These are phyloP conservation scores for Allium cepa DNA, from an alignment of 106 monocot species.

Conservation along the genomic window DNA sequence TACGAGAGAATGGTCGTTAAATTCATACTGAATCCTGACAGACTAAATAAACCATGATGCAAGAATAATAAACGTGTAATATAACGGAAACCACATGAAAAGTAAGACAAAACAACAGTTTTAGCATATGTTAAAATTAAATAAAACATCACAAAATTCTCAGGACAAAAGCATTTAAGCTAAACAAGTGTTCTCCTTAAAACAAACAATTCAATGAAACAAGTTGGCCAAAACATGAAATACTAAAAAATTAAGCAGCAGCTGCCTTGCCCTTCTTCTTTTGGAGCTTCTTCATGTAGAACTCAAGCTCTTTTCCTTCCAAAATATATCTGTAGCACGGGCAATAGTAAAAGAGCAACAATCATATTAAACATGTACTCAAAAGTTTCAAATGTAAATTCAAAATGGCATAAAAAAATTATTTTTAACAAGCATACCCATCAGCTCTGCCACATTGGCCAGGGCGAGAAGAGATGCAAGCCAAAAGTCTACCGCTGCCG, in stretches of 20 bases:
- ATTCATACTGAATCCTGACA: too few relatives aligned
- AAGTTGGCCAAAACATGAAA: not conserved
- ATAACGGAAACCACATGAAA: too few relatives aligned
- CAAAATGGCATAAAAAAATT: too few relatives aligned
- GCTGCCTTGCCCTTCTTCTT: conserved; percentile 25
- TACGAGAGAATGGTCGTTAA: too few relatives aligned
- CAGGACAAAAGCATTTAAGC: not conserved
- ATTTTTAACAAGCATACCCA: conserved; percentile 3
- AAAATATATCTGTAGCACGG: conserved; percentile 7
- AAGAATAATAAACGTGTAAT: too few relatives aligned
- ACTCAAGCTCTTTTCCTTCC: conserved; percentile 25
- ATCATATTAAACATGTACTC: too few relatives aligned
- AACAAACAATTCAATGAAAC: not conserved
- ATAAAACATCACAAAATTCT: not conserved
- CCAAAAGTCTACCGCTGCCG: conserved; percentile 34
- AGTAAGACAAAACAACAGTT: too few relatives aligned
- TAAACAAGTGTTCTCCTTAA: not conserved
- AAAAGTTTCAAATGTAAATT: too few relatives aligned
- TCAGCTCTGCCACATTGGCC: conserved; percentile 31
- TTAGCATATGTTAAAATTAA: too few relatives aligned
- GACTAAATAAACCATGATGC: too few relatives aligned
- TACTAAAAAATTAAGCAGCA: not conserved
- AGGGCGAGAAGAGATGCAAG: conserved; percentile 43
- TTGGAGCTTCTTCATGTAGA: conserved; percentile 26
- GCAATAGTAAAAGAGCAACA: too few relatives aligned